These are phyloP conservation scores for Trypanosoma caninum DNA, from an alignment of 208 protist species.

Conservation along the genomic window DNA sequence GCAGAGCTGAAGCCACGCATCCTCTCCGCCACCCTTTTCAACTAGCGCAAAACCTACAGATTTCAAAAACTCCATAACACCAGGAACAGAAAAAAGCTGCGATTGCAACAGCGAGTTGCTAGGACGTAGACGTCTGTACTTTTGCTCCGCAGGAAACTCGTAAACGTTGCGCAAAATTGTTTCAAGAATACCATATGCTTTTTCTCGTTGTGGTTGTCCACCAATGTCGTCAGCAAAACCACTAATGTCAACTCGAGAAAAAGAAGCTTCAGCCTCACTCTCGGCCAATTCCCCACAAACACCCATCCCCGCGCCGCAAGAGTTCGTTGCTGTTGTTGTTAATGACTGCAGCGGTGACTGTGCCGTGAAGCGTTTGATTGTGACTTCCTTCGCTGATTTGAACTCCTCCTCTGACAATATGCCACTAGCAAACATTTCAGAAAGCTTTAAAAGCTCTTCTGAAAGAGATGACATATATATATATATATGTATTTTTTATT, in stretches of 20 bases:
- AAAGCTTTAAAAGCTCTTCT: constrained; percentile 44
- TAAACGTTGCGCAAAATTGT: constrained; percentile 49
- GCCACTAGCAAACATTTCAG: constrained; percentile 49
- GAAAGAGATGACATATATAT: constrained; percentile 47
- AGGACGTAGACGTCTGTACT: constrained; percentile 52
- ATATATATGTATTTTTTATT: no score
- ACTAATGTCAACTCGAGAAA: constrained; percentile 4
- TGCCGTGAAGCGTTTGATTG: constrained; percentile 25
- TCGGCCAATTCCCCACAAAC: neutral
- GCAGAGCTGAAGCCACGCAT: constrained; percentile 2
- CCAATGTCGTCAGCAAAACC: constrained; percentile 10
- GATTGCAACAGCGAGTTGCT: constrained; percentile 31
- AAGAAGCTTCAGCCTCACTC: neutral
- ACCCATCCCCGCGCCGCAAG: neutral
- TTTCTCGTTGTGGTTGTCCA: constrained; percentile 18
- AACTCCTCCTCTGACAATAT: constrained; percentile 61
- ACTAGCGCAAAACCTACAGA: constrained; percentile 38
- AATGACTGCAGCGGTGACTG: no score
- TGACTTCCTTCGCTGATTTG: constrained; percentile 44
- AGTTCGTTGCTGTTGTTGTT: neutral
- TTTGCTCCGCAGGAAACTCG: constrained; percentile 33
- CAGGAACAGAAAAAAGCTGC: constrained; percentile 50
- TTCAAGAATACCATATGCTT: constrained; percentile 37
- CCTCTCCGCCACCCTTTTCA: neutral
- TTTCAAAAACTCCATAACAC: constrained; percentile 31